Base-by-base conservation (phyloP, 345 rosid species). In the Brassica juncea region DNA sequence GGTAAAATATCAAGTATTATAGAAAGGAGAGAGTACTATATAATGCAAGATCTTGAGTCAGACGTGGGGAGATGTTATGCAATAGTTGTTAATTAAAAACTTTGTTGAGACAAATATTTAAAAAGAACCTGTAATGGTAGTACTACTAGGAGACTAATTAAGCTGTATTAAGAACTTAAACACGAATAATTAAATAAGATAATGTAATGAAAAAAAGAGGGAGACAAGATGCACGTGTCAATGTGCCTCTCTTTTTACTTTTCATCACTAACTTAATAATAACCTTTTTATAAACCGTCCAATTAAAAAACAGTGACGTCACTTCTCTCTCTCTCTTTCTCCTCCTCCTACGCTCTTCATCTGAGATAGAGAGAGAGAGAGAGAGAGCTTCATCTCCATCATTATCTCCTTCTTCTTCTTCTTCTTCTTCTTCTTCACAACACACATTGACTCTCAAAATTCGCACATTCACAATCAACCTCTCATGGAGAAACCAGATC, bases 161-260 rank as follows among this genome's bases (percentile, higher is more conserved):
- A 59, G 64, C 14, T 59, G 7, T n/a, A 49, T 59, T 55, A 78
- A 69, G 65, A 16, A 25, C 74, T 21, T 25, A 8, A 58, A 72
- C 47, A 2, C 10, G 35, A 78, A 58, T 52, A 52, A 52, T 52
- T 54, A 54, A 19, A 23, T 2, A 27, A 3, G 6, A 10, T 9
- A 12, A 12, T 47, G 4, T 47, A 47, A 49, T 49, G 57, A 49
- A 44, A 67, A 67, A 64, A 2, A 10, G 23, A 30, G 31, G 80
- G 77, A 75, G 83, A 80, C 83, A 80, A 71, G 47, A 75, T 63
- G 83, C 57, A 80, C 83, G 83, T 80, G 83, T 63, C 63, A 75
- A 75, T 80, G 83, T 80, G 83, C 80, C 55, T 75, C 76, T 75
- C 75, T 80, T 65, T 63, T 62, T 65, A 14, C 16, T 49, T 47